Base-by-base conservation (phyloP, 2,329 filamentous ascomycete genomes). In the Mollisiaceae sp. region DNA sequence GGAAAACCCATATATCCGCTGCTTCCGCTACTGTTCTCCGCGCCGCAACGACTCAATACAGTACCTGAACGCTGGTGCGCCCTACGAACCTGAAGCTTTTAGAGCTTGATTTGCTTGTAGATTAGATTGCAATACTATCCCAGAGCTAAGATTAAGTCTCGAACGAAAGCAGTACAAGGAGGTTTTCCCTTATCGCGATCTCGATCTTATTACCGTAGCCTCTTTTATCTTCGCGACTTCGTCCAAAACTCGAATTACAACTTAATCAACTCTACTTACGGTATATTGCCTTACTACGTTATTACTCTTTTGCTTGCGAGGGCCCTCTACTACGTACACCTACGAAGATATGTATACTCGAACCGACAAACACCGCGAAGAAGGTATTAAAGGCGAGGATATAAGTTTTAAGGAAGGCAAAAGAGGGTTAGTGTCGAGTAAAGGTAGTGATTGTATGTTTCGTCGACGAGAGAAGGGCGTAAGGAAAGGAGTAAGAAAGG, bases 1-100 rank as follows among this genome's bases (percentile, higher is more conserved):
- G 27, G 27, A 32, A 32, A 32, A 32, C 27, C 27, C 3, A 3
- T 32, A 32, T 32, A 32, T 32, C 27, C 27, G 27, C 27, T 32
- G 27, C 27, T 32, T 32, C 27, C 27, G 6, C 27, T 32, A 6
- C 27, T 32, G 27, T 6, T 32, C 27, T 32, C 27, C 3, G 27
- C 27, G 27, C 27, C 27, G 79, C 55, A 89, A 84, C 27, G 27
- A 32, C 6, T 32, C 27, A 32, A 32, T 6, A 32, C 27, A n/a
- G n/a, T n/a, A n/a, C n/a, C 27, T 32, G 6, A 3, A 32, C 27
- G 27, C 27, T 32, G 6, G 27, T 32, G 27, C 27, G 27, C 27
- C 27, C 27, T 32, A 32, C 27, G 27, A 32, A 32, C 27, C 27
- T 32, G 6, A 32, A 32, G 27, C 27, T 32, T n/a, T 32, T 32